These are phyloP conservation scores for Trametes versicolor DNA, from an alignment of 1,284 basidiomycete species.

Conservation along the genomic window DNA sequence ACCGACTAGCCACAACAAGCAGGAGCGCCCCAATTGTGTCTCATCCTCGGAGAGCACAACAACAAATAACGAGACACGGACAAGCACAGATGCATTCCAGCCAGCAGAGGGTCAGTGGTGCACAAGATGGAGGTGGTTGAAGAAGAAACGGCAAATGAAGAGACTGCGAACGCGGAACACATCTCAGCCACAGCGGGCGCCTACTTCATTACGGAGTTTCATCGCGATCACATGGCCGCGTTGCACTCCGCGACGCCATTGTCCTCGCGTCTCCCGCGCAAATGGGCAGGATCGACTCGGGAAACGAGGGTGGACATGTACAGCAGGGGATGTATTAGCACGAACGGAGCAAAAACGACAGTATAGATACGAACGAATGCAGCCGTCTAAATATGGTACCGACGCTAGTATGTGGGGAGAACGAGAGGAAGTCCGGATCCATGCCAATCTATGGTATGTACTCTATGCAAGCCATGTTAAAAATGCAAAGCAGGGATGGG, in stretches of 20 bases:
- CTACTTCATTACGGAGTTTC: slow-evolving; percentile 28
- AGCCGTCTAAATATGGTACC: background rate
- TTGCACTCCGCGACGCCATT: background rate
- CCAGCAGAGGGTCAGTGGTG: background rate
- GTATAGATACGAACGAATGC: slow-evolving; percentile 22
- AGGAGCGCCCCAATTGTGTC: background rate
- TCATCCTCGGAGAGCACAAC: background rate
- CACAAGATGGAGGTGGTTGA: background rate
- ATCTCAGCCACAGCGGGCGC: slow-evolving; percentile 20
- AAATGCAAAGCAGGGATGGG: background rate
- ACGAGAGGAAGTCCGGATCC: slow-evolving; percentile 24
- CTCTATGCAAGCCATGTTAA: slow-evolving; percentile 2
- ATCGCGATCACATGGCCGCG: slow-evolving; percentile 34
- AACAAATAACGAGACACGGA: too few relatives aligned
- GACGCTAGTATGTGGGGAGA: slow-evolving; percentile 10
- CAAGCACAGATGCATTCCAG: background rate
- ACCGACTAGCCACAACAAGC: background rate
- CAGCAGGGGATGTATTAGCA: slow-evolving; percentile 2
- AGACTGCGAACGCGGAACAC: slow-evolving; percentile 15
- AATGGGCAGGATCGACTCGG: background rate
- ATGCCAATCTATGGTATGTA: slow-evolving; percentile 9
- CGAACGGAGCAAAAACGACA: slow-evolving; percentile 14
- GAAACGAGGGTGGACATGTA: background rate
- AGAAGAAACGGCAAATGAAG: slow-evolving; percentile 12
- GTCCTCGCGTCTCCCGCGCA: background rate